phyloP scores from a whole-genome alignment of 1,284 basidiomycete species.

The Marasmius fiardii region DNA sequence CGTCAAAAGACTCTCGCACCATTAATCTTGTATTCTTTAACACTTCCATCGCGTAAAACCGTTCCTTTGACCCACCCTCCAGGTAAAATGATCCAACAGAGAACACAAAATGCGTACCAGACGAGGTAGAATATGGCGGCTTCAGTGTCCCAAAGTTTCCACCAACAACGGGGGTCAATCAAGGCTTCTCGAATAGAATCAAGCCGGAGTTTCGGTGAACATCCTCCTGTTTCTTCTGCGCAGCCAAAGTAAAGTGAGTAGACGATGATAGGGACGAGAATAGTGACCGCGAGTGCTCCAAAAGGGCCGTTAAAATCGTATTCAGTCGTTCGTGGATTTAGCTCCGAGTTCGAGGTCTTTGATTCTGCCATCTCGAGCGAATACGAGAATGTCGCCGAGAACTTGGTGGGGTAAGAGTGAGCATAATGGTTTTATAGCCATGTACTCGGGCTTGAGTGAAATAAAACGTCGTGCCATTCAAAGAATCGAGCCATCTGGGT shows the following conservation, averaged over 20 bases:
- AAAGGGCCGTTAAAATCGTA: conserved; percentile 88
- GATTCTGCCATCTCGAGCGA: neutral
- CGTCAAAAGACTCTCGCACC: conserved; percentile 45
- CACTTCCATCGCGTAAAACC: conserved; percentile 73
- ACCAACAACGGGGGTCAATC: conserved; percentile 59
- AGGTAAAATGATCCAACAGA: conserved; percentile 83
- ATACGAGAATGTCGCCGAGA: too few species aligned
- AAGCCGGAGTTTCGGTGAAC: conserved; percentile 53
- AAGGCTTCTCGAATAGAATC: conserved; percentile 32
- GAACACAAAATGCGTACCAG: conserved; percentile 89
- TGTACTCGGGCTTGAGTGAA: too few species aligned
- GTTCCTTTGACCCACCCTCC: conserved; percentile 84
- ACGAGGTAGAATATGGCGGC: conserved; percentile 75
- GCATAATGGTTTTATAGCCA: too few species aligned
- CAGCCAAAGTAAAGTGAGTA: conserved; percentile 87
- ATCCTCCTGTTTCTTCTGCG: conserved; percentile 74
- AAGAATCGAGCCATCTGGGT: too few species aligned
- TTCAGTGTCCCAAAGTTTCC: conserved; percentile 75
- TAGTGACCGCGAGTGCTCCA: conserved; percentile 71
- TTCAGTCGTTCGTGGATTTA: conserved; percentile 66
- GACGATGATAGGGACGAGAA: conserved; percentile 70
- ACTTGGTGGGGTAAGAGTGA: too few species aligned
- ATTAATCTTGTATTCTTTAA: conserved; percentile 91
- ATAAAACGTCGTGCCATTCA: too few species aligned
- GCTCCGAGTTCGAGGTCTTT: conserved; percentile 15